Evolutionary conservation across 495 filamentous ascomycete species (phyloP).

Genomic region (Penicillium flavigenum): DNA sequence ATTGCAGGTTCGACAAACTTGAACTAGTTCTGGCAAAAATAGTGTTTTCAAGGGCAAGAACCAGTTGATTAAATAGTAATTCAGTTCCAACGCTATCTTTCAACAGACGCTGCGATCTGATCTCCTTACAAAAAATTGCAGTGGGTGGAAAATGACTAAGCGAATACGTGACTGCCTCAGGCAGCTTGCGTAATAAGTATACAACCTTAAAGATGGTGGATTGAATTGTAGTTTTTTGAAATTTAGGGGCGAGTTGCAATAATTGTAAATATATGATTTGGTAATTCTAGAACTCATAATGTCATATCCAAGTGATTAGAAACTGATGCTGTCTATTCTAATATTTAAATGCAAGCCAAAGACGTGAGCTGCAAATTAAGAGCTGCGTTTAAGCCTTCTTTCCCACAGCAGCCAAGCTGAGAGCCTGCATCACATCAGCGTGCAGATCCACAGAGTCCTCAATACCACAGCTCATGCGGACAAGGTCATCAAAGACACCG

Average conservation of each 20-base stretch:
- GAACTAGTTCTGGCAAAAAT: background rate
- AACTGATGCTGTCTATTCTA: slow-evolving; percentile 4
- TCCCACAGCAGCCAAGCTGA: slow-evolving; percentile 61
- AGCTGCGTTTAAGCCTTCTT: slow-evolving; percentile 27
- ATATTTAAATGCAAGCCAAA: slow-evolving; percentile 2
- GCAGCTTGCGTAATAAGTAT: background rate
- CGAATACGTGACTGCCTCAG: background rate
- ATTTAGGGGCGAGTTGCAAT: background rate
- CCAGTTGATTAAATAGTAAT: background rate
- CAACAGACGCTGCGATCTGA: background rate
- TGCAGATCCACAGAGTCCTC: slow-evolving; percentile 87
- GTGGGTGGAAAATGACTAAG: slow-evolving; percentile 27
- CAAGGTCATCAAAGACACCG: slow-evolving; percentile 96
- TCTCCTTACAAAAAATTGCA: slow-evolving; percentile 20
- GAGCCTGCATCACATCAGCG: slow-evolving; percentile 78
- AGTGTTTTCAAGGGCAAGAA: background rate
- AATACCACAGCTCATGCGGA: slow-evolving; percentile 88
- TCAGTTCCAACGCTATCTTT: background rate
- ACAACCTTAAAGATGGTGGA: background rate
- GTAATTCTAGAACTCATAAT: slow-evolving; percentile 5
- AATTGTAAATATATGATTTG: background rate
- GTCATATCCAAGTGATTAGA: slow-evolving; percentile 9
- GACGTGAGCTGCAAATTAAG: slow-evolving; percentile 9
- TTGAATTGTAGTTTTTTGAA: background rate
- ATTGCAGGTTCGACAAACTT: background rate